A percentile compares a stretch with the other conserved stretches of the same genome.
Evolutionary conservation across 495 filamentous ascomycete genomes (phyloP).

Genomic region (Neohortaea acidophila): DNA sequence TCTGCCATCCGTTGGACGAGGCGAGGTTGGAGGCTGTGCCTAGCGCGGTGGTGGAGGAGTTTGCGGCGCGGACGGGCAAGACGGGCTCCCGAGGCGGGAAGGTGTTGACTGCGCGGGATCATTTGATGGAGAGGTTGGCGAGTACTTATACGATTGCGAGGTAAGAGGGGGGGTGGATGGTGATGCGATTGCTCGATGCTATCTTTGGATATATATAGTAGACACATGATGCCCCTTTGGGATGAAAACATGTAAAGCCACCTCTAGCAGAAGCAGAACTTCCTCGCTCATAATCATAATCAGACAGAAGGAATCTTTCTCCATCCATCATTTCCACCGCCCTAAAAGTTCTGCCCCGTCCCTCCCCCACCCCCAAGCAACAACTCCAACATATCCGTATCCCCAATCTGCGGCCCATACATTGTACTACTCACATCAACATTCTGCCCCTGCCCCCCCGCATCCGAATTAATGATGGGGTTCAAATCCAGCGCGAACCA

Average conservation of each 20-base stretch:
- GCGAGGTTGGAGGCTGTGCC: constrained; percentile 63
- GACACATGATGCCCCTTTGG: no score
- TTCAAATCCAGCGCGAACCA: constrained; percentile 36
- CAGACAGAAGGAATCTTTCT: no score
- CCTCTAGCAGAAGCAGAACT: no score
- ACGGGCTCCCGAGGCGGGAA: constrained; percentile 31
- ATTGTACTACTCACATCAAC: constrained; percentile 28
- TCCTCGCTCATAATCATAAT: no score
- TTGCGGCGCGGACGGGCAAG: constrained; percentile 23
- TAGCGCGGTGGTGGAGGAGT: constrained; percentile 39
- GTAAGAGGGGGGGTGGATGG: constrained; percentile 1
- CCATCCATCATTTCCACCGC: no score
- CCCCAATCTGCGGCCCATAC: constrained; percentile 28
- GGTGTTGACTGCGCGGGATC: constrained; percentile 66
- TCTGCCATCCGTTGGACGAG: constrained; percentile 68
- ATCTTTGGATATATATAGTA: no score
- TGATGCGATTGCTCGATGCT: no score
- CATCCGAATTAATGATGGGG: constrained; percentile 25
- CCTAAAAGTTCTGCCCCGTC: no score
- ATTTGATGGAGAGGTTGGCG: constrained; percentile 57
- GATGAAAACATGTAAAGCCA: no score
- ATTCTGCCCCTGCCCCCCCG: no score
- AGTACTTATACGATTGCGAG: constrained; percentile 54
- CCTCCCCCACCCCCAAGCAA: constrained; percentile 7
- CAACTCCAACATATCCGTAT: constrained; percentile 27